A percentile compares a stretch with the other conserved stretches of the same genome.
phyloP scores from a whole-genome alignment of 306 rosid species.

The Prunus salicina region DNA sequence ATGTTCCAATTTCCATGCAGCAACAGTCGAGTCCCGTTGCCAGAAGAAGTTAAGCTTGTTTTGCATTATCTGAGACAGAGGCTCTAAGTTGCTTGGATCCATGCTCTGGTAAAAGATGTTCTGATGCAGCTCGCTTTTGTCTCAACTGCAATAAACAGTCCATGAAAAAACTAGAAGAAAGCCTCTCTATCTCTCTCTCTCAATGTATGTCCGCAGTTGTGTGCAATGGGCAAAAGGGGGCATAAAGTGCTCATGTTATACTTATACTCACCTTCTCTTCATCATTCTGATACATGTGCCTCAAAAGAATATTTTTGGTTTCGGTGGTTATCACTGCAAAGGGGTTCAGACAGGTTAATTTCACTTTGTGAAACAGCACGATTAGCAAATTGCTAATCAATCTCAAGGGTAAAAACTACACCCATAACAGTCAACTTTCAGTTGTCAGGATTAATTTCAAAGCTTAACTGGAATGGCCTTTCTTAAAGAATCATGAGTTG shows the following conservation, averaged over 20 bases:
- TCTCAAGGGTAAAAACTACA: background rate
- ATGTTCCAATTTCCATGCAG: background rate
- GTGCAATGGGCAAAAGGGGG: background rate
- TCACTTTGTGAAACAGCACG: background rate
- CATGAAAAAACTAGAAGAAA: slow-evolving; percentile 7
- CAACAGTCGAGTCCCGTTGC: background rate
- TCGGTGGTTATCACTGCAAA: slow-evolving; percentile 79
- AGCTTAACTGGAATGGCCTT: too few species aligned
- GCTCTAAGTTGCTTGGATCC: slow-evolving; percentile 70
- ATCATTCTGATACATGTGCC: slow-evolving; percentile 75
- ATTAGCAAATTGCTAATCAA: background rate
- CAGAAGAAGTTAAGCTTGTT: slow-evolving; percentile 7
- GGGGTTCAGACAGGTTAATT: slow-evolving; percentile 24
- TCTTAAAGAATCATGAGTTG: background rate
- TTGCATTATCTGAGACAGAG: slow-evolving; percentile 30
- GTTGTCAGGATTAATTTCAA: background rate
- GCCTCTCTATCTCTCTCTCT: background rate
- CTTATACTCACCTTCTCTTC: slow-evolving; percentile 44
- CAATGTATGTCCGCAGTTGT: background rate
- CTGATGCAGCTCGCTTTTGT: slow-evolving; percentile 77
- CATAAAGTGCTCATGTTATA: background rate
- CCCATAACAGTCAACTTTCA: background rate
- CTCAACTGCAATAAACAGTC: slow-evolving; percentile 56
- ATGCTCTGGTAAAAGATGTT: slow-evolving; percentile 61
- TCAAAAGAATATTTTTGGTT: slow-evolving; percentile 66